Evolutionary conservation across 139 green algal species (phyloP).

Genomic region (Auxenochlorella pyrenoidosa): DNA sequence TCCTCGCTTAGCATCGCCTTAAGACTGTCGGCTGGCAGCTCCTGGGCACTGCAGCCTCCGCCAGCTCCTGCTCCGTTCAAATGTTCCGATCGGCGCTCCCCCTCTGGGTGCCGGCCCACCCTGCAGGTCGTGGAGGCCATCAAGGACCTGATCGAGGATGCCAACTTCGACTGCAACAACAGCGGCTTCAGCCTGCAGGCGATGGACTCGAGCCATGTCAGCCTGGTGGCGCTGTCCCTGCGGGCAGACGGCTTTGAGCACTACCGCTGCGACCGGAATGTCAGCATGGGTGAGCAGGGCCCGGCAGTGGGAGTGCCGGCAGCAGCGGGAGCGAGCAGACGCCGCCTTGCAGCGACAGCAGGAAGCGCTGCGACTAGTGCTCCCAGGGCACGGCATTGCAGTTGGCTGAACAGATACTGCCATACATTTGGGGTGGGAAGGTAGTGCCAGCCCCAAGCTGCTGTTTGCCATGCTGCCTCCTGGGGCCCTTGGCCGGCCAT

Average conservation of each 20-base stretch:
- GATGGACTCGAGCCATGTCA: conserved; percentile 98
- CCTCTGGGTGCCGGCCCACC: not conserved
- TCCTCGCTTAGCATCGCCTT: not conserved
- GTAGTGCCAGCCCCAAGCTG: not conserved
- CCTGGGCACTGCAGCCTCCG: not conserved
- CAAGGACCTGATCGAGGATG: conserved; percentile 97
- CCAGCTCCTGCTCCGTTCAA: not conserved
- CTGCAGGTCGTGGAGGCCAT: conserved; percentile 92
- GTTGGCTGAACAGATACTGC: no score
- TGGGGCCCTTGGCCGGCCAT: no score
- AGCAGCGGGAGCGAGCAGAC: not conserved
- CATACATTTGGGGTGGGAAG: no score
- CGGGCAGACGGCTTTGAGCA: conserved; percentile 96
- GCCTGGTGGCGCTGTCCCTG: conserved; percentile 88
- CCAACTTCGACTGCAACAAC: conserved; percentile 96
- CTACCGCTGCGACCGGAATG: conserved; percentile 93
- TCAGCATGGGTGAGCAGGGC: conserved; percentile 77
- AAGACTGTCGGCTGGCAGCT: not conserved
- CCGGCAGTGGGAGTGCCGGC: not conserved
- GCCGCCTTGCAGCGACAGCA: not conserved
- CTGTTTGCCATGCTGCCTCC: not conserved
- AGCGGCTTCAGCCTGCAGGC: conserved; percentile 92
- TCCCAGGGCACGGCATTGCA: no score
- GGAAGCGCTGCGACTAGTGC: not conserved
- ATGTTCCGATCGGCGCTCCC: conserved; percentile 1